A percentile compares a stretch with the other conserved stretches of the same genome.
These are phyloP conservation scores for Saccharomycopsis malanga DNA, from an alignment of 805 yeast genomes.

Conservation along the genomic window DNA sequence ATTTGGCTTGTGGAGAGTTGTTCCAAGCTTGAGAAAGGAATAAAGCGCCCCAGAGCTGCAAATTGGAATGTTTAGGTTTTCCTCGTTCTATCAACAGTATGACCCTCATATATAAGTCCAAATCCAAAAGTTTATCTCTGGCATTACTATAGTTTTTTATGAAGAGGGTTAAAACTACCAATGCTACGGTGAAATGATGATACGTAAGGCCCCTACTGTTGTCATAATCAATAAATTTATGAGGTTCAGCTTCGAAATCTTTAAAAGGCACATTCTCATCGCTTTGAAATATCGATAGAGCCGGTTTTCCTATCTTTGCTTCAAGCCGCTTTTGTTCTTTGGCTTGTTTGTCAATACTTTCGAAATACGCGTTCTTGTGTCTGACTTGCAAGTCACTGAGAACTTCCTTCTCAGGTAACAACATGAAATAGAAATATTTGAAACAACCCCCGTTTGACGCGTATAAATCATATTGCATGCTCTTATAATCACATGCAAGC, in stretches of 20 bases:
- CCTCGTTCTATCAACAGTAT: conserved; percentile 15
- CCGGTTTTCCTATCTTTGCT: conserved; percentile 19
- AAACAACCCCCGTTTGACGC: conserved; percentile 12
- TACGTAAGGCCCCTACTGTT: conserved; percentile 10
- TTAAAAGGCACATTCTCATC: conserved; percentile 1
- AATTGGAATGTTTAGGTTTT: conserved; percentile 26
- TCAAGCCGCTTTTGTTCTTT: conserved; percentile 18
- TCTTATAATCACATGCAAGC: conserved; percentile 87
- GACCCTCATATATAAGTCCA: conserved; percentile 49
- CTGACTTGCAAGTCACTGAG: conserved; percentile 15
- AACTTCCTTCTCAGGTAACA: conserved; percentile 38
- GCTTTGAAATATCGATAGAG: conserved; percentile 12
- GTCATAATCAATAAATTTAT: conserved; percentile 18
- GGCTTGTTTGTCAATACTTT: conserved; percentile 21
- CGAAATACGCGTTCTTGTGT: conserved; percentile 21
- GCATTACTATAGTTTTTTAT: conserved; percentile 75
- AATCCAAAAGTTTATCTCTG: conserved; percentile 69
- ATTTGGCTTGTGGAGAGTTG: conserved; percentile 66
- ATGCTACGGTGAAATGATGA: conserved; percentile 86
- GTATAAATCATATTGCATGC: conserved; percentile 80
- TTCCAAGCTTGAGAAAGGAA: conserved; percentile 72
- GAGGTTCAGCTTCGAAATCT: conserved; percentile 18
- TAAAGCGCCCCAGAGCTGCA: conserved; percentile 89
- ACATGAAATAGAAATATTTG: conserved; percentile 62
- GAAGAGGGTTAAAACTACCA: conserved; percentile 80